Evolutionary conservation across 192 early-diverging fungal genomes (phyloP), one percentile per base, ranked within the genome.

Genomic region (Kickxella alabastrina): DNA sequence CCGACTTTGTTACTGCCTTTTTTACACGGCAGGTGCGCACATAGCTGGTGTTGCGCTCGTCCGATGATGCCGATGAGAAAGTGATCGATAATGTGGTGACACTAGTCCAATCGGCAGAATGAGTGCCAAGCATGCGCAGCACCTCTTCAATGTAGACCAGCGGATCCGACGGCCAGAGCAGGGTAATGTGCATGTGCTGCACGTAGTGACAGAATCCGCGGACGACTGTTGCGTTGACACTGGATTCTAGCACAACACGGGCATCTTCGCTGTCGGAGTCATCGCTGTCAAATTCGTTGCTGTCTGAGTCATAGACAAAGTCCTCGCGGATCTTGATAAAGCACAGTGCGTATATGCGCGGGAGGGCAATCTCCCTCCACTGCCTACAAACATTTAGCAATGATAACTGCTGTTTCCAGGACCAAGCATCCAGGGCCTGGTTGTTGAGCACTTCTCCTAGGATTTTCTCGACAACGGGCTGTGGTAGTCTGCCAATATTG

Each of bases 101-200:
- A 15, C 18, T 28, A 7, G 46, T 8, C 46, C 46, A 48, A 1
- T 26, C 3, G 24, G 21, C 4, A 19, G 10, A 13, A 2, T 7
- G 1, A 5, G 32, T 22, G 9, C 35, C 18, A 3, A 48, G 31
- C 8, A 10, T 48, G 17, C 8, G 4, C 8, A 48, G 28, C 10
- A 34, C 32, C 18, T 48, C 31, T 10, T 35, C 21, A 19, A 48
- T 34, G 18, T 34, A 48, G 1, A 15, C 29, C 29, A 48, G 3
- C 1, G 46, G 46, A 14, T 48, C 35, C 4, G 25, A 48, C 35
- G 55, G 77, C 78, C 13, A 78, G 45, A 84, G 70, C 10, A 85
- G 77, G 1, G 80, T 79, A 15, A 81, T 66, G 57, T 81, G 82
- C 31, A 87, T 58, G 32, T 82, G 48, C 28, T 78, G 31, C 6